Percentiles rank a stretch among this genome's conserved stretches.
Conservation (phyloP, 2,329 filamentous ascomycete genomes). For the Davidsoniella australis region DNA sequence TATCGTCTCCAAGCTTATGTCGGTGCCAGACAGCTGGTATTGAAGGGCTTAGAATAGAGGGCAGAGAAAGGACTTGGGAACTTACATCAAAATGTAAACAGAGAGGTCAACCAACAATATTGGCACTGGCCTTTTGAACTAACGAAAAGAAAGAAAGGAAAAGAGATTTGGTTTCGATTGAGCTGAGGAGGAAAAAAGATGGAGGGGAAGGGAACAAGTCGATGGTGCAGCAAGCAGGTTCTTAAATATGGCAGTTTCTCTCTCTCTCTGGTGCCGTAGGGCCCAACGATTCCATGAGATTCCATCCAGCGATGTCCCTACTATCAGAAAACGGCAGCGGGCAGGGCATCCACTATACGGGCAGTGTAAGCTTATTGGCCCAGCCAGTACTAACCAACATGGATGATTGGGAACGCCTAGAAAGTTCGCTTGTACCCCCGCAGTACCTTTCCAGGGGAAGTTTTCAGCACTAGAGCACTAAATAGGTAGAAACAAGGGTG, state of each 20-base stretch:
- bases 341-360: slow-evolving; percentile 8
- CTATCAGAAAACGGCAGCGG: slow-evolving; percentile 2
- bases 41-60: too few relatives aligned
- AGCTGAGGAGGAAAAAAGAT: slow-evolving; percentile 5
- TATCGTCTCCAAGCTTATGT: too few relatives aligned
- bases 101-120: slow-evolving; percentile 10
- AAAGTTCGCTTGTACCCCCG: slow-evolving; percentile 8
- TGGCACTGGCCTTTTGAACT: slow-evolving; percentile 10
- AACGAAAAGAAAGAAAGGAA: slow-evolving; percentile 10
- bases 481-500: neutral
- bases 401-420: slow-evolving; percentile 1
- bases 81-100: slow-evolving; percentile 13
- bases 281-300: slow-evolving; percentile 14
- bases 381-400: neutral
- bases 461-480: neutral
- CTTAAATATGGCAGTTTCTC: slow-evolving; percentile 10
- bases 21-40: too few relatives aligned
- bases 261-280: neutral
- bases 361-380: slow-evolving; percentile 9
- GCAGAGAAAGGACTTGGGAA: slow-evolving; percentile 6
- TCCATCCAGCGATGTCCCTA: slow-evolving; percentile 12
- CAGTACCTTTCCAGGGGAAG: slow-evolving; percentile 6
- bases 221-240: slow-evolving; percentile 3
- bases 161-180: slow-evolving; percentile 7
- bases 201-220: neutral